These are phyloP conservation scores for Rhizopus sp. DNA, from an alignment of 371 early-diverging fungal genomes.

Conservation along the genomic window DNA sequence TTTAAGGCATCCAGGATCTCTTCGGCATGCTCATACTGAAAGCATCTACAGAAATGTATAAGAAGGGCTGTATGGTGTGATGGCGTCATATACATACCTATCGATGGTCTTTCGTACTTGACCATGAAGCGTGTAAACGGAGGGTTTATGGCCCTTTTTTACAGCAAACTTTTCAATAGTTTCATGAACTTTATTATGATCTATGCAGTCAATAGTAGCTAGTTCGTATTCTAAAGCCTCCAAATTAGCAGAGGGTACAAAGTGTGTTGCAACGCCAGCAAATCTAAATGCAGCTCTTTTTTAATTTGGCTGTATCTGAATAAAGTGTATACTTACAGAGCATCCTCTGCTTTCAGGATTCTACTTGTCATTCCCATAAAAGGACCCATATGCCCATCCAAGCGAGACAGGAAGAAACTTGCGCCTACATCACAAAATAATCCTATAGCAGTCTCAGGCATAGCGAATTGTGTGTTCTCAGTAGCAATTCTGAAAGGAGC, in stretches of 20 bases:
- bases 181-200: constrained; percentile 74
- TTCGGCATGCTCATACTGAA: constrained; percentile 73
- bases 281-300: constrained; percentile 8
- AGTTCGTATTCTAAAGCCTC: constrained; percentile 74
- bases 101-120: constrained; percentile 32
- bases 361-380: constrained; percentile 92
- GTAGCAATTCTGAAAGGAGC: constrained; percentile 95
- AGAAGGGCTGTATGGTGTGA: background rate
- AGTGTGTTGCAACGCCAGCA: constrained; percentile 95
- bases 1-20: constrained; percentile 65
- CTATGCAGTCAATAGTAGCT: constrained; percentile 68
- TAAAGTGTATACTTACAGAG: background rate
- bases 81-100: background rate
- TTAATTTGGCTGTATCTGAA: constrained; percentile 57
- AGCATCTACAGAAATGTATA: constrained; percentile 55
- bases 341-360: constrained; percentile 78
- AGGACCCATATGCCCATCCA: constrained; percentile 90
- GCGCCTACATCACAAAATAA: constrained; percentile 96
- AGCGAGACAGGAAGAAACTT: constrained; percentile 85
- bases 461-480: constrained; percentile 90
- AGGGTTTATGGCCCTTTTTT: constrained; percentile 13
- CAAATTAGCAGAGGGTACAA: constrained; percentile 80
- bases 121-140: constrained; percentile 14
- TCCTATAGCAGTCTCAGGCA: constrained; percentile 95
- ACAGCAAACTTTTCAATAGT: constrained; percentile 88